phyloP scores from a whole-genome alignment of 2,329 filamentous ascomycete genomes.

The Aureobasidium sp. region DNA sequence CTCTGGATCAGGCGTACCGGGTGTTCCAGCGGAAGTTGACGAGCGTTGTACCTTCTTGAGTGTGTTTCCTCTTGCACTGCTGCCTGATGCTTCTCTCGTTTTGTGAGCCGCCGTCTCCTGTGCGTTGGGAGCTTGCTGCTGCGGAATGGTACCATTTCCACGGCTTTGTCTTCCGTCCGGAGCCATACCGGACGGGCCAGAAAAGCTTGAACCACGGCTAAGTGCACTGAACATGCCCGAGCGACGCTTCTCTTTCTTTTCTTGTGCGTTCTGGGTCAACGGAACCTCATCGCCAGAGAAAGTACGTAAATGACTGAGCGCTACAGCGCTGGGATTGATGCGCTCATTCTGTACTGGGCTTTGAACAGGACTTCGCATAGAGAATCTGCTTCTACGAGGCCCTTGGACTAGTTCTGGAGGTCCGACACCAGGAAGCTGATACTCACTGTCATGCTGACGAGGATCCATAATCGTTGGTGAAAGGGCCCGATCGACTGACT shows the following conservation, averaged over 20 bases:
- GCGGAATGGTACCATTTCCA: background rate
- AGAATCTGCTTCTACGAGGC: background rate
- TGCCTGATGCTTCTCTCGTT: background rate
- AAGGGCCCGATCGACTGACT: background rate
- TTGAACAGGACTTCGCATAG: background rate
- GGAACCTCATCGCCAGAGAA: conserved; percentile 15
- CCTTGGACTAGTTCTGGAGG: conserved; percentile 23
- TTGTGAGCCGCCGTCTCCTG: conserved; percentile 7
- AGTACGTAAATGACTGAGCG: conserved; percentile 1
- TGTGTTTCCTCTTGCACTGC: conserved; percentile 19
- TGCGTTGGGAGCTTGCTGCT: background rate
- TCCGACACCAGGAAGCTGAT: conserved; percentile 32
- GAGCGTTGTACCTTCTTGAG: conserved; percentile 28
- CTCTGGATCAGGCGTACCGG: conserved; percentile 22
- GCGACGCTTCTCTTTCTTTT: conserved; percentile 19
- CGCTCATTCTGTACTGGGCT: background rate
- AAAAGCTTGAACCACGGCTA: conserved; percentile 17
- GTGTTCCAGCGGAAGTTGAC: conserved; percentile 18
- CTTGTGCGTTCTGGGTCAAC: conserved; percentile 3
- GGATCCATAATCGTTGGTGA: conserved; percentile 24
- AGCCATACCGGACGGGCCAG: conserved; percentile 11
- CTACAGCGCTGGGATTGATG: conserved; percentile 15
- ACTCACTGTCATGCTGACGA: conserved; percentile 36
- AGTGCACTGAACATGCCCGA: conserved; percentile 24
- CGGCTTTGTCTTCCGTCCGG: conserved; percentile 4